Conservation (phyloP, 768 basidiomycete genomes). For the Amanita jacksonii region DNA sequence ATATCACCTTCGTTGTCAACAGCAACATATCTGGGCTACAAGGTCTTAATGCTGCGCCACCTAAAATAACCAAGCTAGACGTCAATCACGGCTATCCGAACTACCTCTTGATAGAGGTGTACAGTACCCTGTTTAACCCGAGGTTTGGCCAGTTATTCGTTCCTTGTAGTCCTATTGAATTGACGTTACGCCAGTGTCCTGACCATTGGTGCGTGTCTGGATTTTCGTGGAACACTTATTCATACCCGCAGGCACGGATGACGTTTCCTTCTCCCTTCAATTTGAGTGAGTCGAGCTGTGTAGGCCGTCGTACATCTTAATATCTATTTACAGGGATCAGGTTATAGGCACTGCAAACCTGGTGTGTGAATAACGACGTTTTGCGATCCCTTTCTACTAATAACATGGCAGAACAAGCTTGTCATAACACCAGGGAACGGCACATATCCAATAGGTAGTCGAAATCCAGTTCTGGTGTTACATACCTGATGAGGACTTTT, state of each 20-base stretch:
- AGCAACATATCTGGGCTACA: constrained; percentile 54
- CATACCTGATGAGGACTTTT: background rate
- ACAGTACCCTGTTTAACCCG: constrained; percentile 55
- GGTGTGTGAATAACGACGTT: constrained; percentile 20
- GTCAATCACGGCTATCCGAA: constrained; percentile 59
- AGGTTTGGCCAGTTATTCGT: constrained; percentile 26
- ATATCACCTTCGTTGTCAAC: constrained; percentile 53
- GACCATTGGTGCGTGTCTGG: constrained; percentile 32
- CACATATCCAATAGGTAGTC: constrained; percentile 44
- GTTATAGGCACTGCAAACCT: constrained; percentile 51
- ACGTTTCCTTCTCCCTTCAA: constrained; percentile 49
- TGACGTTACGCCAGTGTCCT: constrained; percentile 24
- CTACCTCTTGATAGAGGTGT: constrained; percentile 58
- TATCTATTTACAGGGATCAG: constrained; percentile 26
- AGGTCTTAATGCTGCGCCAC: constrained; percentile 50
- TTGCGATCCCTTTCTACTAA: background rate
- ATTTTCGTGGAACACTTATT: no score
- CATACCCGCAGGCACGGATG: constrained; percentile 43
- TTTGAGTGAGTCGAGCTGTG: constrained; percentile 35
- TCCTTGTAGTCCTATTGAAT: constrained; percentile 9
- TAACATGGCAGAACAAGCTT: constrained; percentile 33
- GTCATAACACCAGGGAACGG: constrained; percentile 50
- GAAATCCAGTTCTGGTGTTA: background rate
- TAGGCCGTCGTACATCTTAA: background rate
- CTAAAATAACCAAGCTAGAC: constrained; percentile 47